A percentile compares a stretch with the other conserved stretches of the same genome.
phyloP scores from a whole-genome alignment of 331 rosid genomes.

The Arachis monticola region DNA sequence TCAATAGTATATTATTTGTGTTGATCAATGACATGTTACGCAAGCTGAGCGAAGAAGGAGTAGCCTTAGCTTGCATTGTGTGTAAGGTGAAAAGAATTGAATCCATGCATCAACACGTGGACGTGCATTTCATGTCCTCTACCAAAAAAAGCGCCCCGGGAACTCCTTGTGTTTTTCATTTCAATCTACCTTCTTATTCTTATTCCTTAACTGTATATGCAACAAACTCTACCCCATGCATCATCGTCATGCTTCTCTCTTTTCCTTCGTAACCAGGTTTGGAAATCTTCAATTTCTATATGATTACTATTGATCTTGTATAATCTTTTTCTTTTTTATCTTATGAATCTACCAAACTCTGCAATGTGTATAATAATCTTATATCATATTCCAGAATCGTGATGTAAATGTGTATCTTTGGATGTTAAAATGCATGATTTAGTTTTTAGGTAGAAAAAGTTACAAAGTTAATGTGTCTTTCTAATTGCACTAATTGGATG shows the following conservation, averaged over 20 bases:
- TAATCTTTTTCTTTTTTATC: slow-evolving; percentile 6
- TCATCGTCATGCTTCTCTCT: slow-evolving; percentile 3
- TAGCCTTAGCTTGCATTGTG: too few species aligned
- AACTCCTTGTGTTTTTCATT: not conserved
- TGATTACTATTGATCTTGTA: not conserved
- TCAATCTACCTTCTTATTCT: not conserved
- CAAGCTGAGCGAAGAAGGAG: too few species aligned
- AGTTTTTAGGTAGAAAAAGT: not conserved
- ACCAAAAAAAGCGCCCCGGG: slow-evolving; percentile 32
- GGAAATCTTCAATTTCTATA: slow-evolving; percentile 2
- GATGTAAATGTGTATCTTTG: not conserved
- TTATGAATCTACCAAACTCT: slow-evolving; percentile 8
- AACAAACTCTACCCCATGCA: not conserved
- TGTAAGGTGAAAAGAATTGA: not conserved
- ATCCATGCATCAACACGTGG: slow-evolving; percentile 31
- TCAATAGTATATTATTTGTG: too few species aligned
- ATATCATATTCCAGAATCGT: not conserved
- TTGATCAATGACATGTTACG: too few species aligned
- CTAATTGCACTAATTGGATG: not conserved
- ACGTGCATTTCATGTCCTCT: slow-evolving; percentile 1
- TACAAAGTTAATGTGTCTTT: not conserved
- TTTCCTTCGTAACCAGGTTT: slow-evolving; percentile 20
- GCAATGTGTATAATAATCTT: not conserved
- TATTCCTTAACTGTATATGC: not conserved
- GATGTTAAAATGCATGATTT: slow-evolving; percentile 11